Evolutionary conservation across 202 grass and related monocot species (phyloP).

Genomic region (Zizania palustris): DNA sequence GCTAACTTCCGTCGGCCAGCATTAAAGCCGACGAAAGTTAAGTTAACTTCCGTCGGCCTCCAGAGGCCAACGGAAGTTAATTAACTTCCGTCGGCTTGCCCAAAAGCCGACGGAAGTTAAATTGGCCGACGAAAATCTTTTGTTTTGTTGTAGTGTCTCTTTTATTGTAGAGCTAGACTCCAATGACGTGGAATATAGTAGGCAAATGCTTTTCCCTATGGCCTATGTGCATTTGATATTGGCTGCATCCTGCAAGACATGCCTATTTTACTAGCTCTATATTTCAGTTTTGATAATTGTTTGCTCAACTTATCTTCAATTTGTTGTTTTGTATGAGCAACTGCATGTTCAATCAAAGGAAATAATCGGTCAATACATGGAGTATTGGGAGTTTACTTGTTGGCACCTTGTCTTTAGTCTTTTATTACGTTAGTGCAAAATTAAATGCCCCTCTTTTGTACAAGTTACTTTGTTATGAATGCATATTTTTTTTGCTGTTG

Average conservation of each 20-base stretch:
- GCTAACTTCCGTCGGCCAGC: too few species aligned
- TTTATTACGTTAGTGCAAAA: neutral
- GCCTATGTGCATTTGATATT: too few species aligned
- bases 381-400: neutral
- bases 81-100: too few species aligned
- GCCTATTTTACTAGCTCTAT: neutral
- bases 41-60: too few species aligned
- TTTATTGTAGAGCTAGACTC: too few species aligned
- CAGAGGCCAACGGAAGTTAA: too few species aligned
- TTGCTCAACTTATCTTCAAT: conserved; percentile 6
- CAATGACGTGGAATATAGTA: too few species aligned
- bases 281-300: neutral
- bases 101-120: too few species aligned
- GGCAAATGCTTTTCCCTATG: too few species aligned
- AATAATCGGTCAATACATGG: neutral
- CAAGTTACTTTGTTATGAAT: neutral
- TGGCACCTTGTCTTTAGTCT: neutral
- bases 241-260: neutral
- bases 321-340: neutral
- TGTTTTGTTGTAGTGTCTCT: too few species aligned
- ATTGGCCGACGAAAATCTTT: too few species aligned
- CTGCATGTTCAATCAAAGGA: neutral
- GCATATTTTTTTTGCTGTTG: neutral
- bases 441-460: neutral
- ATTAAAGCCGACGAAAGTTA: too few species aligned